Base-by-base conservation (phyloP, 495 filamentous ascomycete species). In the Ascobolus immersus region DNA sequence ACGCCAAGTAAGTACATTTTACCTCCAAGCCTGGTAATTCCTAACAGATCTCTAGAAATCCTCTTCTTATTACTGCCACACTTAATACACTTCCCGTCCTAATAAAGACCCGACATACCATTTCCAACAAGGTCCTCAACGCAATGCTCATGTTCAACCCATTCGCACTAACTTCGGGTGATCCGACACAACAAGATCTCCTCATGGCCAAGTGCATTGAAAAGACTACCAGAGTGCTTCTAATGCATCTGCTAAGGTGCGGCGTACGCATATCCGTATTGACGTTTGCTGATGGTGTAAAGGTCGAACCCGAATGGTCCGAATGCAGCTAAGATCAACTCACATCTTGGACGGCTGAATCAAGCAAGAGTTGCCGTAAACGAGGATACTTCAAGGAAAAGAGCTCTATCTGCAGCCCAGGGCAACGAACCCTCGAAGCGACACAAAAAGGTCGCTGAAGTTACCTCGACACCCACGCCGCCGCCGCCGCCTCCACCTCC, bases 81-180 rank as follows among this genome's bases (percentile, higher is more conserved):
- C 52, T 96, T 12, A 94, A 94, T 53, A 74, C 70, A 39, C 61
- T 94, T 6, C 68, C 77, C 17, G 61, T 70, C 34, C 61, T 99
- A 14, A 63, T 90, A 34, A 77, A 79, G 39, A 70, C 67, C 17
- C 72, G 86, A 13, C 72, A 78, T 17, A 67, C 67, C 21, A 72
- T 89, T 38, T 63, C 77, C 17, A 77, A 68, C 50, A 82, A 80
- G 45, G 89, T 94, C 38, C 54, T 92, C 31, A 73, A 67, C 45
- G 64, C 74, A 2, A 60, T 94, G 17, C 54, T 94, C n/a, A 77
- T 69, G 43, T 99, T 92, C 60, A 89, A 89, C 50, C 86, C 86
- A 5, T 52, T 90, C 5, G 77, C 70, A 44, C 68, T 72, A 38
- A 73, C 73, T 27, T 71, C 66, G 41, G 65, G 67, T 4, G 73